Conservation (phyloP, 1,284 basidiomycete genomes). For the Pyrrhoderma lamaoense region DNA sequence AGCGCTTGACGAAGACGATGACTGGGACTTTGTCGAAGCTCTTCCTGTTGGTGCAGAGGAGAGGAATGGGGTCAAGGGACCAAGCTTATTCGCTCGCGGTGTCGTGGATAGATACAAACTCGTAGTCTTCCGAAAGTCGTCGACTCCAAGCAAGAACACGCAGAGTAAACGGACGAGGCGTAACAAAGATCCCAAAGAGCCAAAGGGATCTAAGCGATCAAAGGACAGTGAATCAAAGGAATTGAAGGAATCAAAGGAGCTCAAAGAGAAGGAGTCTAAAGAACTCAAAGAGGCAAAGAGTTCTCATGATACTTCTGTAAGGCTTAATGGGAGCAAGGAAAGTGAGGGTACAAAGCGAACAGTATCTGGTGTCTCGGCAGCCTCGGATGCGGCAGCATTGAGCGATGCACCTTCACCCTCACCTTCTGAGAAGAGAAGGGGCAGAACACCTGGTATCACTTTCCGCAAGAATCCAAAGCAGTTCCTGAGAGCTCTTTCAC, state of each 20-base stretch:
- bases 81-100: slow-evolving; percentile 74
- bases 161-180: slow-evolving; percentile 25
- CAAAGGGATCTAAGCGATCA: no score
- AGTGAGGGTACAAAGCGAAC: no score
- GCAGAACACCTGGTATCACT: slow-evolving; percentile 55
- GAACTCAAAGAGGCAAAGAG: no score
- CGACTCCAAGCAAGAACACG: slow-evolving; percentile 43
- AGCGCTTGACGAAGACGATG: slow-evolving; percentile 64
- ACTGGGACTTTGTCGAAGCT: slow-evolving; percentile 82
- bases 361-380: slow-evolving; percentile 51
- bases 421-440: slow-evolving; percentile 52
- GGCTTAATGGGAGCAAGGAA: no score
- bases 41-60: slow-evolving; percentile 60
- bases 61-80: slow-evolving; percentile 65
- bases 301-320: no score
- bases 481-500: slow-evolving; percentile 63
- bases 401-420: slow-evolving; percentile 31
- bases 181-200: no score
- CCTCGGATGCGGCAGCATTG: slow-evolving; percentile 25
- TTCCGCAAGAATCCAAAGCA: slow-evolving; percentile 64
- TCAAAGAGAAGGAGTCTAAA: no score
- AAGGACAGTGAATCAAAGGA: slow-evolving; percentile 28
- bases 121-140: slow-evolving; percentile 73
- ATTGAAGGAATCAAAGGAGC: slow-evolving; percentile 27
- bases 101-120: slow-evolving; percentile 76